Conservation (phyloP, 2,329 filamentous ascomycete genomes). For the Drechslerella coelobrocha region DNA sequence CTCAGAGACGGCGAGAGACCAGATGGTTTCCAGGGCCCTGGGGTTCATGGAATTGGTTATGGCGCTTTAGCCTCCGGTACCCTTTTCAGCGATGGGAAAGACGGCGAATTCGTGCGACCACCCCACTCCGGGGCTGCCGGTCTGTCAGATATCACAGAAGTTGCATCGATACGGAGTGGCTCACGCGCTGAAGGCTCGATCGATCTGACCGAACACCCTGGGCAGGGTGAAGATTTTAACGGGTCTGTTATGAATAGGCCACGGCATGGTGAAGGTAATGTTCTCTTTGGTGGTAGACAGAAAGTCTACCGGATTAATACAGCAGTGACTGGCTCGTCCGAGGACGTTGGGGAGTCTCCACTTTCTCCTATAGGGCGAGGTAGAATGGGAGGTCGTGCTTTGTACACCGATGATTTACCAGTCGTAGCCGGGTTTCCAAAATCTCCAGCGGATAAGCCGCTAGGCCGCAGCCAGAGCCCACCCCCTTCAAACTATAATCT, state of each 20-base stretch:
- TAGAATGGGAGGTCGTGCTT: slow-evolving; percentile 69
- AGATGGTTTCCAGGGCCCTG: slow-evolving; percentile 24
- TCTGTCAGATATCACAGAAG: slow-evolving; percentile 79
- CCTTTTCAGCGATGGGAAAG: slow-evolving; percentile 86
- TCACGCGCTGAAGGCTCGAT: slow-evolving; percentile 58
- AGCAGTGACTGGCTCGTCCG: slow-evolving; percentile 50
- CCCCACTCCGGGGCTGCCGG: slow-evolving; percentile 25
- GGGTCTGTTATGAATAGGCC: slow-evolving; percentile 83
- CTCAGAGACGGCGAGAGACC: slow-evolving; percentile 52
- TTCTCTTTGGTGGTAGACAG: slow-evolving; percentile 90
- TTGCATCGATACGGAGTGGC: slow-evolving; percentile 74
- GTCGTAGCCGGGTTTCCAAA: slow-evolving; percentile 65
- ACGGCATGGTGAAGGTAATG: slow-evolving; percentile 86
- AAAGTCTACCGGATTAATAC: slow-evolving; percentile 73
- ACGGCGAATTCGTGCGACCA: slow-evolving; percentile 67
- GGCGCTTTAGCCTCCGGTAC: slow-evolving; percentile 38
- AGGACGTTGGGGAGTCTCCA: slow-evolving; percentile 50
- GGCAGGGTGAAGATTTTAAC: slow-evolving; percentile 69
- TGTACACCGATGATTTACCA: slow-evolving; percentile 88
- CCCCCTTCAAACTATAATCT: slow-evolving; percentile 71
- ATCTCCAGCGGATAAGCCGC: slow-evolving; percentile 59
- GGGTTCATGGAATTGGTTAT: slow-evolving; percentile 41
- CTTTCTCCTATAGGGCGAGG: slow-evolving; percentile 56
- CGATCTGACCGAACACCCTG: slow-evolving; percentile 33
- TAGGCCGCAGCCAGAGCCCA: slow-evolving; percentile 56